Conservation (phyloP, 768 basidiomycete species). For the Psilocybe sp. region DNA sequence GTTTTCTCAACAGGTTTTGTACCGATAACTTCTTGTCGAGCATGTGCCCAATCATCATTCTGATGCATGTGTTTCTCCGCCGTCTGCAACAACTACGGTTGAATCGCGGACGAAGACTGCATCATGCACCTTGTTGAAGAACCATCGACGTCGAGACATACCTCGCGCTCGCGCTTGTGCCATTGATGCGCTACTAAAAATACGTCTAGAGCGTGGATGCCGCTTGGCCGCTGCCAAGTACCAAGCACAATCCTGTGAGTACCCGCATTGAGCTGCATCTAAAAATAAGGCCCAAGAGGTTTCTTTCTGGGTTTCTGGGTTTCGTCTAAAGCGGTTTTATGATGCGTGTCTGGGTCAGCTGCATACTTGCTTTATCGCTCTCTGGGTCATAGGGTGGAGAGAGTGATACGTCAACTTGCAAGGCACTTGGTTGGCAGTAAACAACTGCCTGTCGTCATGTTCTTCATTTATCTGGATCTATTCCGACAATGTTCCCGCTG, state of each 20-base stretch:
- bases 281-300: too few species aligned
- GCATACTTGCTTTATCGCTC: neutral
- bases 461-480: conserved; percentile 15
- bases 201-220: neutral
- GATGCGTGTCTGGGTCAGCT: too few species aligned
- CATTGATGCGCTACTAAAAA: conserved; percentile 15
- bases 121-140: conserved; percentile 12
- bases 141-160: conserved; percentile 3
- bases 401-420: conserved; percentile 2
- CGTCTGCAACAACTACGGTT: conserved; percentile 17
- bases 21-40: too few species aligned
- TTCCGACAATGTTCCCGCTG: conserved; percentile 20
- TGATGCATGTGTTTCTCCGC: conserved; percentile 13
- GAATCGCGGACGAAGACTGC: conserved; percentile 20
- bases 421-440: neutral
- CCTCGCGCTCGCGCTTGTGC: conserved; percentile 10
- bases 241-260: neutral
- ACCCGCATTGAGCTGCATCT: too few species aligned
- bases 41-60: conserved; percentile 2
- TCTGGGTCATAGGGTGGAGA: neutral
- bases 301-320: too few species aligned
- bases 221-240: conserved; percentile 4
- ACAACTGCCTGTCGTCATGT: conserved; percentile 15
- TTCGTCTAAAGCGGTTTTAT: too few species aligned
- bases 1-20: too few species aligned